Percentiles rank a stretch among this genome's conserved stretches.
Evolutionary conservation across 2,329 filamentous ascomycete genomes (phyloP).

Genomic region (Lachnellula willkommii): DNA sequence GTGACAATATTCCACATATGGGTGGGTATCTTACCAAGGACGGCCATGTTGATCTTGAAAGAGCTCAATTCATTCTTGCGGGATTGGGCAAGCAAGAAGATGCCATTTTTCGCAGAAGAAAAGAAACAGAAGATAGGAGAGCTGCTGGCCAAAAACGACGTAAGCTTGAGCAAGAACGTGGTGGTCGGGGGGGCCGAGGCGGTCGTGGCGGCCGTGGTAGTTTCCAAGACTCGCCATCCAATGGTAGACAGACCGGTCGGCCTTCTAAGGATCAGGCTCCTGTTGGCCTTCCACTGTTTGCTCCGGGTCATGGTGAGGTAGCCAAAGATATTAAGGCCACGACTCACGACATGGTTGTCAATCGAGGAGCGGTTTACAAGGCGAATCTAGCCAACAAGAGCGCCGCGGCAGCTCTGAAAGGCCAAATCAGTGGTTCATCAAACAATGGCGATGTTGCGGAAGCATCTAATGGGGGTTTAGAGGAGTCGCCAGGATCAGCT

Average conservation of each 20-base stretch:
- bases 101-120: conserved; percentile 82
- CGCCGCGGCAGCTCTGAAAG: conserved; percentile 82
- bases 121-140: conserved; percentile 77
- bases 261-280: conserved; percentile 30
- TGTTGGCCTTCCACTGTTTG: conserved; percentile 50
- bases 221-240: conserved; percentile 25
- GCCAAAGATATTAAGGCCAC: conserved; percentile 54
- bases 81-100: conserved; percentile 91
- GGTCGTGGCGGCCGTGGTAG: conserved; percentile 31
- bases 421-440: conserved; percentile 50
- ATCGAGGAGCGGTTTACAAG: conserved; percentile 59
- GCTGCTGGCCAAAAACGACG: conserved; percentile 75
- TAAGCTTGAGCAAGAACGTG: conserved; percentile 60
- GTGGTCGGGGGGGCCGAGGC: conserved; percentile 27
- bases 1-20: conserved; percentile 85
- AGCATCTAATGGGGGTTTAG: conserved; percentile 6
- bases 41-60: conserved; percentile 79
- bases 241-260: conserved; percentile 23
- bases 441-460: conserved; percentile 17
- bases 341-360: conserved; percentile 85
- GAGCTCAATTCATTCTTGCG: conserved; percentile 81
- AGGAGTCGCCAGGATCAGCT: conserved; percentile 42
- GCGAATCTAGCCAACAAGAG: conserved; percentile 87
- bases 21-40: conserved; percentile 95
- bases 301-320: conserved; percentile 46